Base-by-base conservation (phyloP, 2,329 filamentous ascomycete species). In the Monosporascus sp. region DNA sequence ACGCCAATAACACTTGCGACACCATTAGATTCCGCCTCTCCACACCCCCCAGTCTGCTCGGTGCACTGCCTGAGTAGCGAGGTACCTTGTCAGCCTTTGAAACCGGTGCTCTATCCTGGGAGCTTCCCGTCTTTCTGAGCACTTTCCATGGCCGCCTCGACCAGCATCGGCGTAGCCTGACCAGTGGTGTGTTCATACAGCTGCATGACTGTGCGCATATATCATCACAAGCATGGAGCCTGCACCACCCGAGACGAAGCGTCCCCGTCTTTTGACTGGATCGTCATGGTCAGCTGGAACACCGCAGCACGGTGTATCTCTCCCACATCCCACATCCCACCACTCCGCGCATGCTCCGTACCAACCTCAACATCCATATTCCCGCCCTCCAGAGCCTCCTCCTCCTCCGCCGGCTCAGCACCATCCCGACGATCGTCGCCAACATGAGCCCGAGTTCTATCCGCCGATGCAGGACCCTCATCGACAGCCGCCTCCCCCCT, bases 241-340 rank as follows among this genome's bases (percentile, higher is more conserved):
- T 74, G 78, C 74, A 71, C 77, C 70, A 71, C 80, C 80, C 66
- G 80, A 84, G 65, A 72, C 70, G 66, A 85, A 85, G 75, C 80
- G 82, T 67, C 78, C 77, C 69, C 81, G 82, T 72, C 73, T 84
- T 61, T 71, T 69, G 62, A 71, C 71, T 64, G 68, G 66, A 69
- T 68, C 75, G 67, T 77, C 77, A 67, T 74, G 74, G 75, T 67
- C 71, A 69, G 20, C 43, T 24, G 43, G 43, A 46, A 46, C 43
- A 44, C 70, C 71, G 61, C 74, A 73, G 71, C 71, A 74, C 71
- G 67, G 70, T 60, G 70, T 75, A 64, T 75, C 77, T 60, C 70
- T 80, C 56, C 76, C 76, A 64, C 73, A 73, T 66, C 74, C 73
- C 69, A 71, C 63, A 40, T 67, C 70, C 69, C 73, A 73, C 55